Evolutionary conservation across 1,284 basidiomycete species (phyloP), one percentile per base, ranked within the genome.

Genomic region (Trichosporon sp.): DNA sequence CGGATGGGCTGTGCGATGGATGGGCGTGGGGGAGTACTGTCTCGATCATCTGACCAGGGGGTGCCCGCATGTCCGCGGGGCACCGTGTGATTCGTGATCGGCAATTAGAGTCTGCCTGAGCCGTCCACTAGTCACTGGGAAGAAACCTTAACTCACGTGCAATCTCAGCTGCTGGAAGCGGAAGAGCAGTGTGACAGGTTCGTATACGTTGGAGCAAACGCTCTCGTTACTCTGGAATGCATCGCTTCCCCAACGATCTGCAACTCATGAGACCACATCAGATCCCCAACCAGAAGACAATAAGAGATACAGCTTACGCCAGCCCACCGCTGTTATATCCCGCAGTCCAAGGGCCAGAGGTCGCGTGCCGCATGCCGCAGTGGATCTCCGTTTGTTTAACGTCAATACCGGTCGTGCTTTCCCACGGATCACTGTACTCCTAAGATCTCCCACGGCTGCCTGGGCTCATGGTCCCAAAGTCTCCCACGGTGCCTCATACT

Each of bases 51-150:
- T 63, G 59, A 63, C 59, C 59, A 35, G 32, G 26, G 26, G 26
- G 2, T 26, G 26, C 26, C 26, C 32, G 35, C 35, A 37, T 31
- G 6, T 16, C 59, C 12, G 26, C 26, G 59, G 59, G 59, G 59
- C 59, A 63, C 59, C 59, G 59, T 63, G 59, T 16, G 59, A 63
- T n/a, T 35, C 59, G 59, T 14, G 59, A 35, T 63, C 59, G 59
- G 59, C 59, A 63, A 63, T 63, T 63, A 63, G 16, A n/a, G 19
- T 4, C 16, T 32, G n/a, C 10, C 43, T 46, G 16, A 26, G 16
- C 59, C 59, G 38, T 37, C 64, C 26, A 26, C 21, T 19, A 7
- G 1, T 12, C n/a, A 16, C 26, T 26, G 26, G 26, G 26, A 26
- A 26, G 26, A 26, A 26, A 26, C 26, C 26, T 26, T 26, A 26